Base-by-base conservation (phyloP, 768 basidiomycete species). In the Amanita rimosa region DNA sequence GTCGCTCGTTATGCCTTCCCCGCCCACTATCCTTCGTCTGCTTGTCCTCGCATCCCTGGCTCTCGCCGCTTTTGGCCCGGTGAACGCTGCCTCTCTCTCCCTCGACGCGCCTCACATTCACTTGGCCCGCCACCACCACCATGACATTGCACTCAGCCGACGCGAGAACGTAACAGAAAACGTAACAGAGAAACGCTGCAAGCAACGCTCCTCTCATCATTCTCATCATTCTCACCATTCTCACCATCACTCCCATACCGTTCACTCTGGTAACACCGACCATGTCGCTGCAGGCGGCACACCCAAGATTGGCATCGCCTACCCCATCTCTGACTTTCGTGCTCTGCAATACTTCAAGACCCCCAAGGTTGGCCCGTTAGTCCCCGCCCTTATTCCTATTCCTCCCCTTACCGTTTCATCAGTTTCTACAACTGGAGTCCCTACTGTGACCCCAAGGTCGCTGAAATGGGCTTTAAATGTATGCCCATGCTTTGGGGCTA, bases 401-500 rank as follows among this genome's bases (percentile, higher is more conserved):
- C 17, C 21, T 4, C 10, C 9, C 38, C 26, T 41, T 36, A 35
- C 35, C 13, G 41, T 27, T 43, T 9, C 45, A 42, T 14, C 36
- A 76, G 75, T 11, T 43, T 82, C 34, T 87, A 88, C 64, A 76
- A 72, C 27, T 94, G 91, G 91, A 69, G 71, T 33, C 73, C 81
- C 9, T 64, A 58, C 53, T 64, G 65, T 42, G 75, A 81, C 17
- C 48, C 54, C n/a, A 54, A 57, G 0, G 65, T 70, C 1, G 63
- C 68, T 11, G 27, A 58, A 4, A 62, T 74, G 46, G 81, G 79
- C n/a, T 60, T 82, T 34, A 62, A 72, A 8, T 78, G 66, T 53
- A 68, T 75, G 31, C 74, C 83, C 17, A 84, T 85, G 83, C 62
- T 88, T 1, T 91, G 85, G 86, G 81, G 83, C 52, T 54, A 60